A percentile compares a stretch with the other conserved stretches of the same genome.
phyloP scores from a whole-genome alignment of 2,329 filamentous ascomycete species.

The Xylariaceae sp. region DNA sequence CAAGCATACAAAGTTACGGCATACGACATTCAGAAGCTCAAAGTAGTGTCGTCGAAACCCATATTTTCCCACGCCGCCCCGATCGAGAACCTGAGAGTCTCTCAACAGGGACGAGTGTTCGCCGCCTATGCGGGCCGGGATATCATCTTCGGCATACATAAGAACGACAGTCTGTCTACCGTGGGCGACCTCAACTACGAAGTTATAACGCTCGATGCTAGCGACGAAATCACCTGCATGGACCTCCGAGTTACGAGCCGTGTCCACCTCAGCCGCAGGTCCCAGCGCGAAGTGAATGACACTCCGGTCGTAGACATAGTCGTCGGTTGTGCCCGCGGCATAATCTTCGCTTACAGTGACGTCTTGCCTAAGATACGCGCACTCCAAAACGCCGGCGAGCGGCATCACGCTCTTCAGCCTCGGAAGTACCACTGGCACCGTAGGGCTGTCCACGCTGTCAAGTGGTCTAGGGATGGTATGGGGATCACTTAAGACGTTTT shows the following conservation, averaged over 20 bases:
- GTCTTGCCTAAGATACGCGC: slow-evolving; percentile 54
- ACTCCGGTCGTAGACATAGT: slow-evolving; percentile 61
- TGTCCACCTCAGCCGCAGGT: slow-evolving; percentile 30
- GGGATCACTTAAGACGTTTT: slow-evolving; percentile 1
- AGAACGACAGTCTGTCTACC: slow-evolving; percentile 25
- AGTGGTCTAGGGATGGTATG: slow-evolving; percentile 88
- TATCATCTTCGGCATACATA: slow-evolving; percentile 55
- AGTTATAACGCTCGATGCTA: slow-evolving; percentile 52
- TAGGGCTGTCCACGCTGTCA: slow-evolving; percentile 72
- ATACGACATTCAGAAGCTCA: slow-evolving; percentile 35
- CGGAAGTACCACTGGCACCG: slow-evolving; percentile 89
- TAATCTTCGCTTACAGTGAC: slow-evolving; percentile 77
- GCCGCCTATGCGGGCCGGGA: slow-evolving; percentile 48
- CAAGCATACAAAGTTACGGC: slow-evolving; percentile 39
- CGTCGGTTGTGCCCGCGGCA: slow-evolving; percentile 70
- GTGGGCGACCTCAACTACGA: slow-evolving; percentile 47
- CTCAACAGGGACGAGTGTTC: slow-evolving; percentile 53
- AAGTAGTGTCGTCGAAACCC: slow-evolving; percentile 29
- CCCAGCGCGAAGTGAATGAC: slow-evolving; percentile 25
- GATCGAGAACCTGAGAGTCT: slow-evolving; percentile 45
- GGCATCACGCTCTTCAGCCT: slow-evolving; percentile 47
- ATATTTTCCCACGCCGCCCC: slow-evolving; percentile 33
- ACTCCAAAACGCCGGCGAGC: slow-evolving; percentile 33
- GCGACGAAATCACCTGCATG: slow-evolving; percentile 61
- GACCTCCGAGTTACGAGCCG: slow-evolving; percentile 49